Evolutionary conservation across 2,329 filamentous ascomycete genomes (phyloP).

Genomic region (Sarocladium oryzae): DNA sequence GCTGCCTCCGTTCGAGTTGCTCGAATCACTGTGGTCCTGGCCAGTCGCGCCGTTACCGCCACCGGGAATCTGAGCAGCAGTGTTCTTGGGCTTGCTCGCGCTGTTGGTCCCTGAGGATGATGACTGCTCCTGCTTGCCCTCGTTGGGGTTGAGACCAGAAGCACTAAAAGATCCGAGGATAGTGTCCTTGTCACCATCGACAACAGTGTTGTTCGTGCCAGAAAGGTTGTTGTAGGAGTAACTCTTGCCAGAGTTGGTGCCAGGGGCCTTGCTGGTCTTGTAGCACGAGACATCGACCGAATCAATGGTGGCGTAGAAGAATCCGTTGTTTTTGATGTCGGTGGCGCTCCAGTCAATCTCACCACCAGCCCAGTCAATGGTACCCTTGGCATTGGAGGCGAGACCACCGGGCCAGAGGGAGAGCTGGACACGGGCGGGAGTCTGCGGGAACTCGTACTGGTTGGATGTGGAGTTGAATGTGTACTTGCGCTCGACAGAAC

Average conservation of each 20-base stretch:
- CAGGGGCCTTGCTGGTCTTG: conserved; percentile 54
- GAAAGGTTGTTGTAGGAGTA: conserved; percentile 66
- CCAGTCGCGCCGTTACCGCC: conserved; percentile 20
- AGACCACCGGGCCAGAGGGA: conserved; percentile 95
- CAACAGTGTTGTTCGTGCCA: conserved; percentile 70
- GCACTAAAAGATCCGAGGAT: conserved; percentile 72
- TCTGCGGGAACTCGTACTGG: conserved; percentile 84
- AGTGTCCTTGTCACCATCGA: conserved; percentile 68
- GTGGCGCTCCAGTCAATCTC: conserved; percentile 76
- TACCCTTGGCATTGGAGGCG: conserved; percentile 71
- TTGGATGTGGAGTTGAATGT: conserved; percentile 83
- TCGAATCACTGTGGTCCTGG: conserved; percentile 18
- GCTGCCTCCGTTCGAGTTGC: conserved; percentile 19
- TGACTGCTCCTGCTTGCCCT: conserved; percentile 25
- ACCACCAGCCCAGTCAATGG: conserved; percentile 87
- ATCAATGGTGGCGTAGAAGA: conserved; percentile 78
- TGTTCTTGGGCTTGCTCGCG: conserved; percentile 15
- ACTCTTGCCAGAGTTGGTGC: conserved; percentile 60
- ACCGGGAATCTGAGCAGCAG: conserved; percentile 23
- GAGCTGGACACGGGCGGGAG: conserved; percentile 81
- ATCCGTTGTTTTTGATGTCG: conserved; percentile 76
- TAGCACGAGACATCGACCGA: conserved; percentile 84
- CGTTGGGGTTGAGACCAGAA: conserved; percentile 70
- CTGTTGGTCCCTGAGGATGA: conserved; percentile 12
- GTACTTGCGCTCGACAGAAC: conserved; percentile 65